Percentiles rank a stretch among this genome's conserved stretches.
Evolutionary conservation across 495 filamentous ascomycete genomes (phyloP).

Genomic region (Pseudevernia furfuracea): DNA sequence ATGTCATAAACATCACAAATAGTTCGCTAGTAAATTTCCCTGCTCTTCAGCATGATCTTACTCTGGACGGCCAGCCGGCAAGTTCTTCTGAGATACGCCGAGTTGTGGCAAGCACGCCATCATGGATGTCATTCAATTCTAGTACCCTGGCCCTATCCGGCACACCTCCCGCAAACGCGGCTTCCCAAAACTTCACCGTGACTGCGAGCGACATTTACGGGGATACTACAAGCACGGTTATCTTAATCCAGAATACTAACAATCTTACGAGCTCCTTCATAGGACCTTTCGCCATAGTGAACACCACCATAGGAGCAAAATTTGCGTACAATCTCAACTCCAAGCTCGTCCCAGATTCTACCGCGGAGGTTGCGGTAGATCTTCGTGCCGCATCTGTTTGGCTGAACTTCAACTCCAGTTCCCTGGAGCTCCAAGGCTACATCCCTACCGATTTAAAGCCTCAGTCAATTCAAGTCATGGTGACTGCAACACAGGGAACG

Average conservation of each 20-base stretch:
- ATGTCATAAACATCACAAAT: constrained; percentile 52
- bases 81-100: constrained; percentile 39
- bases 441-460: constrained; percentile 47
- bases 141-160: constrained; percentile 57
- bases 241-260: constrained; percentile 48
- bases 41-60: constrained; percentile 45
- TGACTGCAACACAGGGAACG: constrained; percentile 45
- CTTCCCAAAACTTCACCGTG: constrained; percentile 58
- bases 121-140: constrained; percentile 64
- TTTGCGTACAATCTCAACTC: constrained; percentile 59
- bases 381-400: constrained; percentile 50
- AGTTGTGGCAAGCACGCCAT: constrained; percentile 47
- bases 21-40: constrained; percentile 50
- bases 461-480: constrained; percentile 38
- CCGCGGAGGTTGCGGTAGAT: constrained; percentile 46
- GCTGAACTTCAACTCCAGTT: constrained; percentile 56
- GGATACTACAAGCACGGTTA: constrained; percentile 55
- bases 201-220: constrained; percentile 55
- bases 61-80: constrained; percentile 53
- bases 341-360: constrained; percentile 39
- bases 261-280: constrained; percentile 39
- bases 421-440: constrained; percentile 52
- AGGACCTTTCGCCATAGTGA: constrained; percentile 36
- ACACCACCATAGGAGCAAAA: constrained; percentile 52
- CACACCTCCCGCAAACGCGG: constrained; percentile 47